phyloP scores from a whole-genome alignment of 805 yeast genomes.

The Candida endomychidarum region DNA sequence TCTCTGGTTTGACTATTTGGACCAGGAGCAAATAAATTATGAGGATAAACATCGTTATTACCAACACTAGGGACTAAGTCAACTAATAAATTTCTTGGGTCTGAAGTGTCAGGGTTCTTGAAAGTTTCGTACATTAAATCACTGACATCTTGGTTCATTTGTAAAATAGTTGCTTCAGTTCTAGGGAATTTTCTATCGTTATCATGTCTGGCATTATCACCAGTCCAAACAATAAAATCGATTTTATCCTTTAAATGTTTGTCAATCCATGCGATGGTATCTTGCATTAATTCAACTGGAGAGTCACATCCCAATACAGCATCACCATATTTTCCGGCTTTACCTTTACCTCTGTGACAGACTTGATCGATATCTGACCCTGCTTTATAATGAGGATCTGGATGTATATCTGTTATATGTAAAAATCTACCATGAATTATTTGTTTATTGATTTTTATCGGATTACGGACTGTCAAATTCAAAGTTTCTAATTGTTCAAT shows the following conservation, averaged over 20 bases:
- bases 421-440: constrained; percentile 71
- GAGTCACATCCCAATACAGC: constrained; percentile 78
- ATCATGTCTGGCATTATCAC: constrained; percentile 85
- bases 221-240: constrained; percentile 89
- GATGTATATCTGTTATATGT: constrained; percentile 87
- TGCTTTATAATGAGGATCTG: constrained; percentile 63
- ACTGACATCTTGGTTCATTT: constrained; percentile 62
- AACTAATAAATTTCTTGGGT: constrained; percentile 46
- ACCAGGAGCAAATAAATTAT: constrained; percentile 80
- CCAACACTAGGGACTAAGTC: constrained; percentile 72
- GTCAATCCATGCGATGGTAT: constrained; percentile 66
- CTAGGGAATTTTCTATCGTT: constrained; percentile 75
- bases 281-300: constrained; percentile 58
- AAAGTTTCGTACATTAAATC: constrained; percentile 52
- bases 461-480: constrained; percentile 36
- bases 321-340: constrained; percentile 70
- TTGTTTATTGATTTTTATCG: constrained; percentile 27
- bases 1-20: constrained; percentile 88
- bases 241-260: constrained; percentile 68
- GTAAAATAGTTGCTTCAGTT: constrained; percentile 68
- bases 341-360: constrained; percentile 61
- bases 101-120: constrained; percentile 44
- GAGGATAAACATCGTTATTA: constrained; percentile 88
- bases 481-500: constrained; percentile 7
- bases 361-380: constrained; percentile 46